A percentile compares a stretch with the other conserved stretches of the same genome.
Evolutionary conservation across 2,329 filamentous ascomycete genomes (phyloP).

Genomic region (Diaporthe citriasiana): DNA sequence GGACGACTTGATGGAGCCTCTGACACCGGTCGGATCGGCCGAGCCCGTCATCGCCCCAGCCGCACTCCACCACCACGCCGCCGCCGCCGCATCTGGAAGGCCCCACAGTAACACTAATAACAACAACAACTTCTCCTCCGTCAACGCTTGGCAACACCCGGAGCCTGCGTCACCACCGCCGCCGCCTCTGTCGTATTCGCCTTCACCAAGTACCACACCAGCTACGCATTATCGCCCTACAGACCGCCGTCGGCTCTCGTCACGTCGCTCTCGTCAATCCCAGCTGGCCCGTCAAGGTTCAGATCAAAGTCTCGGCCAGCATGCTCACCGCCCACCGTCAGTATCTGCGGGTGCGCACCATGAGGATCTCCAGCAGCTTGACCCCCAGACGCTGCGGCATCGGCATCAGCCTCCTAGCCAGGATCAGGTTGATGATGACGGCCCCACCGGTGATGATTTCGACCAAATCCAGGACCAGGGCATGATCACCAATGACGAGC

Average conservation of each 20-base stretch:
- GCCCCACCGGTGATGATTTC: not conserved
- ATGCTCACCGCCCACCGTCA: conserved; percentile 7
- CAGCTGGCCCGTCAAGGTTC: conserved; percentile 33
- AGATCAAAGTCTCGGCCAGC: conserved; percentile 26
- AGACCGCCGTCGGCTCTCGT: conserved; percentile 11
- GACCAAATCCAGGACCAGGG: not conserved
- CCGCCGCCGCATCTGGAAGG: conserved; percentile 31
- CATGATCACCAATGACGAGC: not conserved
- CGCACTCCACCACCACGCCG: conserved; percentile 6
- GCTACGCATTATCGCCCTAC: conserved; percentile 35
- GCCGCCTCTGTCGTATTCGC: conserved; percentile 39
- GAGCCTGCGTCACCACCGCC: conserved; percentile 39
- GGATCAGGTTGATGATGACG: not conserved
- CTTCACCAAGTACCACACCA: conserved; percentile 32
- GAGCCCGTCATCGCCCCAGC: conserved; percentile 31
- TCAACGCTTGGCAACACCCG: conserved; percentile 34
- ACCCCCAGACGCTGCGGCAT: conserved; percentile 13
- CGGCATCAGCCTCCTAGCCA: conserved; percentile 13
- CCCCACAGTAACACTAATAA: conserved; percentile 33
- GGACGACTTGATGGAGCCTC: conserved; percentile 35
- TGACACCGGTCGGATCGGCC: conserved; percentile 35
- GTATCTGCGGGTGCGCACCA: not conserved
- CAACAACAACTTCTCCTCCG: conserved; percentile 32
- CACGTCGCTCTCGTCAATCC: conserved; percentile 10
- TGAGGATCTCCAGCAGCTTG: conserved; percentile 32